A percentile compares a stretch with the other conserved stretches of the same genome.
Evolutionary conservation across 345 rosid species (phyloP).

Genomic region (Lepidium africanum): DNA sequence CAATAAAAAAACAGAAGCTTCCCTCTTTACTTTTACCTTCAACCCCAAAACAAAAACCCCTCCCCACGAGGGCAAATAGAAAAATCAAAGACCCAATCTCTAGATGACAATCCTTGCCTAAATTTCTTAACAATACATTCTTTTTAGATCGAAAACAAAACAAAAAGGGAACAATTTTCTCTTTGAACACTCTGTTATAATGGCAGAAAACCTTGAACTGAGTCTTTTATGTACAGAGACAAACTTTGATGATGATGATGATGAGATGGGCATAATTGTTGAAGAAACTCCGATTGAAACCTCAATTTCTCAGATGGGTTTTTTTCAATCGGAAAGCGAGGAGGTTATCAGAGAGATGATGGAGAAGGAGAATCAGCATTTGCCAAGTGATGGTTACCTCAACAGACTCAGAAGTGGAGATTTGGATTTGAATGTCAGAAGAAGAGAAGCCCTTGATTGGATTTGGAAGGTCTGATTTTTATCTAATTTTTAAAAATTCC

Average conservation of each 20-base stretch:
- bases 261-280: constrained; percentile 26
- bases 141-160: neutral
- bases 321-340: constrained; percentile 39
- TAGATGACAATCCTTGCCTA: constrained; percentile 28
- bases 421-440: constrained; percentile 43
- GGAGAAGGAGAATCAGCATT: constrained; percentile 48
- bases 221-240: constrained; percentile 49
- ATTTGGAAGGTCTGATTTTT: constrained; percentile 48
- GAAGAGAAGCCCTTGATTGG: constrained; percentile 64
- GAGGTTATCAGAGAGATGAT: constrained; percentile 51
- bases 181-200: constrained; percentile 21
- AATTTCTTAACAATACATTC: constrained; percentile 1
- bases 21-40: neutral
- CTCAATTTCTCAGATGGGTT: constrained; percentile 33
- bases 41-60: constrained; percentile 21
- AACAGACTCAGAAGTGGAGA: constrained; percentile 47
- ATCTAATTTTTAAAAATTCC: neutral
- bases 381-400: constrained; percentile 49
- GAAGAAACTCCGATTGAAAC: constrained; percentile 26
- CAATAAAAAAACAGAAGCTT: constrained; percentile 25
- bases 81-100: constrained; percentile 31
- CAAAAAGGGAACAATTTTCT: neutral
- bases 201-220: constrained; percentile 49
- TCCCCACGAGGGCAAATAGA: constrained; percentile 18
- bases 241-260: constrained; percentile 16